A percentile compares a stretch with the other conserved stretches of the same genome.
These are phyloP conservation scores for Diplodia intermedia DNA, from an alignment of 2,329 filamentous ascomycete genomes.

Conservation along the genomic window DNA sequence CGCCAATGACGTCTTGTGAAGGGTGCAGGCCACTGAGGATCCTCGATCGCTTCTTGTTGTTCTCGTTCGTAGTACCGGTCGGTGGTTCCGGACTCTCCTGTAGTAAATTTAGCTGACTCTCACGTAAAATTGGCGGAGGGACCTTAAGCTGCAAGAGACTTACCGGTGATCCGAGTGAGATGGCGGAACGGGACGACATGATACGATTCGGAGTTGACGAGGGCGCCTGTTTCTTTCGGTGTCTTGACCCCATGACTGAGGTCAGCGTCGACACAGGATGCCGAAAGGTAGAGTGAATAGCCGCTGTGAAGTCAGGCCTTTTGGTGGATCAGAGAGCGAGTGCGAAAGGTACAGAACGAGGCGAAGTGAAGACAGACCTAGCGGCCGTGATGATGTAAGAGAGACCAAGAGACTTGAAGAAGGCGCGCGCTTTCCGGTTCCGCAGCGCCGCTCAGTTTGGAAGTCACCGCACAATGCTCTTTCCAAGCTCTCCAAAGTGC, in stretches of 20 bases:
- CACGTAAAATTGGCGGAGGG: neutral
- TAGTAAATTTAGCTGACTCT: neutral
- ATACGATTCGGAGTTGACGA: neutral
- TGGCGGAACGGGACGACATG: neutral
- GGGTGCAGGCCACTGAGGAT: slow-evolving; percentile 1
- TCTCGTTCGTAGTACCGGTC: neutral
- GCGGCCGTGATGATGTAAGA: neutral
- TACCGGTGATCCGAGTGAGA: neutral
- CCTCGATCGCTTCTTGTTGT: slow-evolving; percentile 6
- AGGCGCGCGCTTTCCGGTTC: neutral
- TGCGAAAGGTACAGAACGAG: neutral
- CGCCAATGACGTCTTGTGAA: slow-evolving; percentile 6
- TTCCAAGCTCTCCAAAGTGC: neutral
- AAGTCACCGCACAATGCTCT: neutral
- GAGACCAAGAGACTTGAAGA: neutral
- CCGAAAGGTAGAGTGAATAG: neutral
- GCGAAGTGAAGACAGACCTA: neutral
- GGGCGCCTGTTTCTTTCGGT: neutral
- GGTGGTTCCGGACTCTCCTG: neutral
- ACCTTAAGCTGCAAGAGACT: neutral
- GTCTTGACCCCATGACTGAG: neutral
- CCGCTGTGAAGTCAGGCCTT: neutral
- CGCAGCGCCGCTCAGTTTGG: neutral
- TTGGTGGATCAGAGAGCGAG: neutral
- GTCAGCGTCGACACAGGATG: neutral